A percentile compares a stretch with the other conserved stretches of the same genome.
These are phyloP conservation scores for Articulospora tetracladia DNA, from an alignment of 495 filamentous ascomycete genomes.

Conservation along the genomic window DNA sequence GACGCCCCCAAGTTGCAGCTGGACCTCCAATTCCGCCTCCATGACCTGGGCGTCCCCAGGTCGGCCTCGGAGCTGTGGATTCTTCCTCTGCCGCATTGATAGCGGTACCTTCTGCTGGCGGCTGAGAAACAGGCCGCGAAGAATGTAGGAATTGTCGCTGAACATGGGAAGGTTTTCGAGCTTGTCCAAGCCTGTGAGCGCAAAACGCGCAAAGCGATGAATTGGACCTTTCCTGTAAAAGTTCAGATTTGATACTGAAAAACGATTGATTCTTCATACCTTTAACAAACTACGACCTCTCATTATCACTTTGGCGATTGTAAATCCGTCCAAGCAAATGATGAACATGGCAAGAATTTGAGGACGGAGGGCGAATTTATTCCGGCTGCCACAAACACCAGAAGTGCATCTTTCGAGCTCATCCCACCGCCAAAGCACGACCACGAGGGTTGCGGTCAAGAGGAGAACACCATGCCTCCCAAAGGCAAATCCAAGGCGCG, in stretches of 20 bases:
- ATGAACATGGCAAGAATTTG: background rate
- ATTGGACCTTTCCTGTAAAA: slow-evolving; percentile 21
- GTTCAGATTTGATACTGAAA: slow-evolving; percentile 7
- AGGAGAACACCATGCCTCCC: slow-evolving; percentile 19
- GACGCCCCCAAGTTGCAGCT: slow-evolving; percentile 6
- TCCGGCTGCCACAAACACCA: slow-evolving; percentile 8
- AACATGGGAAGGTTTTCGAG: slow-evolving; percentile 17
- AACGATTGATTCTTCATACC: slow-evolving; percentile 8
- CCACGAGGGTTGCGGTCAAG: background rate
- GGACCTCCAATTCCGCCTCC: slow-evolving; percentile 3
- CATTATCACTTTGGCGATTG: slow-evolving; percentile 16
- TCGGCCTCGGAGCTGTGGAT: background rate
- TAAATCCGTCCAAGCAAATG: background rate
- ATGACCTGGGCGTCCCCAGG: slow-evolving; percentile 4
- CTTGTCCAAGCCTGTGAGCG: slow-evolving; percentile 22
- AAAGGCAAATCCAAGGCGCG: slow-evolving; percentile 19
- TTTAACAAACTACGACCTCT: slow-evolving; percentile 22
- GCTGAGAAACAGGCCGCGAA: slow-evolving; percentile 11
- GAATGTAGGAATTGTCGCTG: slow-evolving; percentile 25
- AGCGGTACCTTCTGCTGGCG: slow-evolving; percentile 14
- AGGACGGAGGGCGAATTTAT: background rate
- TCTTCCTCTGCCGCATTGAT: slow-evolving; percentile 8
- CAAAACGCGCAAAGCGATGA: slow-evolving; percentile 27
- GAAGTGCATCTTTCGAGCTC: background rate
- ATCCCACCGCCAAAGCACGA: background rate